These are phyloP conservation scores for Chaetoceros tenuissimus DNA, from an alignment of 108 stramenopile genomes.

Conservation along the genomic window DNA sequence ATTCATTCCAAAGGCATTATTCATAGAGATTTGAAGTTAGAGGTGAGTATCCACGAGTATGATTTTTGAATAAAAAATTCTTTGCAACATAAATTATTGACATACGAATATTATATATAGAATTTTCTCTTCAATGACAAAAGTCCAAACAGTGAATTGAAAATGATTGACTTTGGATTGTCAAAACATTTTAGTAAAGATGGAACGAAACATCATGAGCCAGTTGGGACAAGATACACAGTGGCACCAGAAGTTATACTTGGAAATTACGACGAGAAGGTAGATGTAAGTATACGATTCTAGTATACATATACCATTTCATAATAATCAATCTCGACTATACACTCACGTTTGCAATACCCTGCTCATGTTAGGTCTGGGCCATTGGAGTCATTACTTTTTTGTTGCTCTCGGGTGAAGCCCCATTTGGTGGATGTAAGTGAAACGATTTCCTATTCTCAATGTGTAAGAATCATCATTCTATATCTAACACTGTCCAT, in stretches of 20 bases:
- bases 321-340: slow-evolving; percentile 6
- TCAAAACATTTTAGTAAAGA: slow-evolving; percentile 62
- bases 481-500: no score
- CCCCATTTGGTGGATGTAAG: slow-evolving; percentile 82
- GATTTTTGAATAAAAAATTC: no score
- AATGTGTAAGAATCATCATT: no score
- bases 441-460: slow-evolving; percentile 45
- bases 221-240: slow-evolving; percentile 84
- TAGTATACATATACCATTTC: slow-evolving; percentile 10
- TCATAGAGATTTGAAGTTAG: slow-evolving; percentile 91
- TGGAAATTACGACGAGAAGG: slow-evolving; percentile 69
- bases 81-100: no score
- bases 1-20: slow-evolving; percentile 87
- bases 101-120: no score
- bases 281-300: slow-evolving; percentile 44
- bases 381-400: slow-evolving; percentile 85
- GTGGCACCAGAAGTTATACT: slow-evolving; percentile 85
- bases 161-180: slow-evolving; percentile 88
- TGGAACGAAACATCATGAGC: slow-evolving; percentile 59
- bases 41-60: no score
- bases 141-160: slow-evolving; percentile 45
- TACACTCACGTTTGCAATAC: slow-evolving; percentile 2
- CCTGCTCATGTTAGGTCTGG: slow-evolving; percentile 31
- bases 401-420: slow-evolving; percentile 71
- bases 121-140: slow-evolving; percentile 27